Evolutionary conservation across 176 grass and related monocot genomes (phyloP).

Genomic region (Chrysopogon serrulatus): DNA sequence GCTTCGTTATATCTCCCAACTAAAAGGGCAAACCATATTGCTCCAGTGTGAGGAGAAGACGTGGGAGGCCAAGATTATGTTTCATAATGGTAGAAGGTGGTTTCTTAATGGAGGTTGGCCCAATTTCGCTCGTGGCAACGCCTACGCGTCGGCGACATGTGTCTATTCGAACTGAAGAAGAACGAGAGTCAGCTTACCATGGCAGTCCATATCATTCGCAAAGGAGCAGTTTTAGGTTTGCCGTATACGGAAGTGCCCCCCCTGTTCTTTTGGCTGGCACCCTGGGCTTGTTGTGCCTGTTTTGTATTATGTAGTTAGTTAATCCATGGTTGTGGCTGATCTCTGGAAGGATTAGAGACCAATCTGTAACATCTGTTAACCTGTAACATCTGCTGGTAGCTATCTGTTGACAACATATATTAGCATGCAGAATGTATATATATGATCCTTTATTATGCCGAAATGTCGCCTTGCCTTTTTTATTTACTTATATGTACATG

Average conservation of each 20-base stretch:
- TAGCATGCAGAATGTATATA: background rate
- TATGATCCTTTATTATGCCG: background rate
- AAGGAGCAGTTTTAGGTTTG: slow-evolving; percentile 4
- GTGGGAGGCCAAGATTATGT: background rate
- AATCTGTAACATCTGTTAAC: background rate
- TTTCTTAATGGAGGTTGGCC: slow-evolving; percentile 18
- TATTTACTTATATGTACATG: background rate
- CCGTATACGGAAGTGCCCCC: background rate
- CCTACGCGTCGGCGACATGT: slow-evolving; percentile 38
- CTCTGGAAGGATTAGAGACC: background rate
- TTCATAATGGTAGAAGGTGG: background rate
- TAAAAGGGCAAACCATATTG: background rate
- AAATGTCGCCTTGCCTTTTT: background rate
- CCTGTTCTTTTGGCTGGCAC: background rate
- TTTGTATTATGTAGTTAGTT: background rate
- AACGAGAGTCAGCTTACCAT: slow-evolving; percentile 20
- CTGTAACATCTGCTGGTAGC: background rate
- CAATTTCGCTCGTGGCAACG: slow-evolving; percentile 37
- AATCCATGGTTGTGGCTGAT: background rate
- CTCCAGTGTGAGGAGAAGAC: background rate
- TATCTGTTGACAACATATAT: background rate
- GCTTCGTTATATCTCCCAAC: slow-evolving; percentile 1
- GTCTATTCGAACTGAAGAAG: slow-evolving; percentile 41
- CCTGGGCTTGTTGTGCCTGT: background rate
- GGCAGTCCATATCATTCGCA: slow-evolving; percentile 30